These are phyloP conservation scores for Umbilicus rupestris DNA, from an alignment of 164 flowering plant species.

Conservation along the genomic window DNA sequence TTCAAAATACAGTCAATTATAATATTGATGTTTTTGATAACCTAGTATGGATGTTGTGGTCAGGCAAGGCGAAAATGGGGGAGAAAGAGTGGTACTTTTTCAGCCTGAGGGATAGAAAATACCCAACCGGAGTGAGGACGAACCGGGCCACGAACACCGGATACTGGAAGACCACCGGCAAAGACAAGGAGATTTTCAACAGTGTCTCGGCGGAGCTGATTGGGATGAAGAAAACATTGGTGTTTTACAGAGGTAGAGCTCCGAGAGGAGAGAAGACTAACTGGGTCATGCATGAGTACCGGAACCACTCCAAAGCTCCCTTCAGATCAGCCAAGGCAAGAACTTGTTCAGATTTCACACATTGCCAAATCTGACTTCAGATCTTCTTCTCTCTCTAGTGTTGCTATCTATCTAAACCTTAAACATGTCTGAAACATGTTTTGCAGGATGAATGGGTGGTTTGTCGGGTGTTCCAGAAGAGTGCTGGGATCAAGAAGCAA, in stretches of 20 bases:
- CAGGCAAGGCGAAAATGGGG: constrained; percentile 95
- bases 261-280: constrained; percentile 91
- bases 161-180: constrained; percentile 95
- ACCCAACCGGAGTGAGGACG: constrained; percentile 90
- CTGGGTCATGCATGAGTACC: constrained; percentile 98
- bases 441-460: constrained; percentile 96
- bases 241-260: constrained; percentile 91
- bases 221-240: constrained; percentile 96
- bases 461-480: constrained; percentile 88
- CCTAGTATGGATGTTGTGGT: too few species aligned
- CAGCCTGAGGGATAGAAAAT: constrained; percentile 83
- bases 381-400: not conserved
- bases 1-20: too few species aligned
- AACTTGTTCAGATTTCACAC: not conserved
- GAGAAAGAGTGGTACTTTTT: constrained; percentile 96
- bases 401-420: not conserved
- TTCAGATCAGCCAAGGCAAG: constrained; percentile 65
- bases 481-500: constrained; percentile 50
- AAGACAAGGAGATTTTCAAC: constrained; percentile 88
- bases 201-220: constrained; percentile 49
- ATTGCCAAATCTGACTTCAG: too few species aligned
- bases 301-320: constrained; percentile 49
- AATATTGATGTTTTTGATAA: too few species aligned
- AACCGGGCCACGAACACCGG: constrained; percentile 87
- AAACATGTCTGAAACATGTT: not conserved